Evolutionary conservation across 1,284 basidiomycete species (phyloP), one percentile per base, ranked within the genome.

Genomic region (Vanrija sp.): DNA sequence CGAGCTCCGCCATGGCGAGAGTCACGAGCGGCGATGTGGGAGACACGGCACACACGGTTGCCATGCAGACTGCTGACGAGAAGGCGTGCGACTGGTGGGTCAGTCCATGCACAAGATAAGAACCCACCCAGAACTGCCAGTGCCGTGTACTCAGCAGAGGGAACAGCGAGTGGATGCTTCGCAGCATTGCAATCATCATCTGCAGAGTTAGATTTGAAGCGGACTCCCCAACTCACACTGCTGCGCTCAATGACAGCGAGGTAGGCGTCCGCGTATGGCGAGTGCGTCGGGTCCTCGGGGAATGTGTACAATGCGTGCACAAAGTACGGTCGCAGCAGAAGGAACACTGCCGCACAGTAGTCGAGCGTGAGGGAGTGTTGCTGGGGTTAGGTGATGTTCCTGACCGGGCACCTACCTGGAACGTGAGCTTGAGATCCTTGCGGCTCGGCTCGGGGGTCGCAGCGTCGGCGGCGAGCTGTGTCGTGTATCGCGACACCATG

Each of bases 241-340:
- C 65, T 65, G 14, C 68, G 39, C 52, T 71, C 68, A 14, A 65
- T 60, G 16, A 71, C 64, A 12, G 64, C 64, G 10, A 71, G 49
- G 49, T 66, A 71, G 0, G 67, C 62, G 26, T 65, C 59, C 5
- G 63, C 66, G 54, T 66, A 68, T 9, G 57, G 45, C 2, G 57
- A 60, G 18, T 64, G 48, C 6, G 61, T 61, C 12, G 68, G 68
- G 39, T 71, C 66, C 14, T 52, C 44, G 6, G 65, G 64, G 38
- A 58, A 51, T 21, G 65, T 62, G 21, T 68, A 55, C 43, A 71
- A 61, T 14, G 68, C 68, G 49, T 61, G 58, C 21, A 66, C 65
- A 49, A 71, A 71, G 52, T 67, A 71, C 2, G 66, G 67, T 49
- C 68, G 38, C 12, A 65, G 62, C n/a, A 71, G 55, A 46, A 64